Evolutionary conservation across 331 rosid species (phyloP).

Genomic region (Quercus tomentella): DNA sequence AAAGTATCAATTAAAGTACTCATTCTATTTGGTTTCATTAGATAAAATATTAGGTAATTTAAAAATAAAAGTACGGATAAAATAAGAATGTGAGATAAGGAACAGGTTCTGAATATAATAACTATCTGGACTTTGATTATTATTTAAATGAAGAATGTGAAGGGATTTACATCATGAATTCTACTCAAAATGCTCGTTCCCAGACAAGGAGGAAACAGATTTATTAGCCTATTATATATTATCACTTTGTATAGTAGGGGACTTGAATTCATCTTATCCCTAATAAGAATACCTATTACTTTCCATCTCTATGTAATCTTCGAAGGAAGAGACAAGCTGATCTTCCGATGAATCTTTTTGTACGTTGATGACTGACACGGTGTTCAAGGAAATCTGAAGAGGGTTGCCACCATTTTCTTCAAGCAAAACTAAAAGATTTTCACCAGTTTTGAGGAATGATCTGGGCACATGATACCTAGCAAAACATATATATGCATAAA

Average conservation of each 20-base stretch:
- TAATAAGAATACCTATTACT: neutral
- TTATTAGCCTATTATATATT: no score
- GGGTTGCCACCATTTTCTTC: constrained; percentile 73
- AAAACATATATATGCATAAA: neutral
- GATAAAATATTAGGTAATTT: no score
- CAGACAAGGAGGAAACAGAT: neutral
- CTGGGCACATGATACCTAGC: constrained; percentile 63
- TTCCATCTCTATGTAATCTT: neutral
- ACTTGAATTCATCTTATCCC: no score
- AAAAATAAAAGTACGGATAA: no score
- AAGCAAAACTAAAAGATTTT: constrained; percentile 40
- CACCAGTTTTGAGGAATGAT: constrained; percentile 40
- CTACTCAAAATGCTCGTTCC: neutral
- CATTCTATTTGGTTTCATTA: no score
- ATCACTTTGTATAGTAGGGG: no score
- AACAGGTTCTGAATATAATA: no score
- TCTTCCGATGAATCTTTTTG: constrained; percentile 1
- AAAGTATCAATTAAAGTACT: no score
- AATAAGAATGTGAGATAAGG: no score
- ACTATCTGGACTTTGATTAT: no score
- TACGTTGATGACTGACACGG: constrained; percentile 25
- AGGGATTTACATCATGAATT: neutral
- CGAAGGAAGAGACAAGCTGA: constrained; percentile 16
- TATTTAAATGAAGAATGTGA: no score
- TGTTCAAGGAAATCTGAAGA: constrained; percentile 37